Percentiles rank a stretch among this genome's conserved stretches.
Evolutionary conservation across 1,284 basidiomycete species (phyloP).

Genomic region (Ceratobasidium sp.): DNA sequence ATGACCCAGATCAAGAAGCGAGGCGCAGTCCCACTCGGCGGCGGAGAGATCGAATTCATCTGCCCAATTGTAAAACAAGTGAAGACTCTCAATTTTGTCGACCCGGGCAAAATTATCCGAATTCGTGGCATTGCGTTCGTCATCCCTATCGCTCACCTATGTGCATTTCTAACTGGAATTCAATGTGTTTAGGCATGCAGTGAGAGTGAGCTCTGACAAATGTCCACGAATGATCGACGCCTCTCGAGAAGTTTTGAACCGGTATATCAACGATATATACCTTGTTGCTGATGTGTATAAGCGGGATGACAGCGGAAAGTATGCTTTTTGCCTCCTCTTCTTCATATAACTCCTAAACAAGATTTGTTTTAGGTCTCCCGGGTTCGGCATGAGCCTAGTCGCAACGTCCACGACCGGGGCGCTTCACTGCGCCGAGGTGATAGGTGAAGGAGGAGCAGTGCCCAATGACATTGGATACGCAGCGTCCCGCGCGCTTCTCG

Average conservation of each 20-base stretch:
- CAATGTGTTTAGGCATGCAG: slow-evolving; percentile 76
- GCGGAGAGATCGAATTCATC: slow-evolving; percentile 93
- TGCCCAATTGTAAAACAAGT: slow-evolving; percentile 92
- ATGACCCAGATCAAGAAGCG: slow-evolving; percentile 86
- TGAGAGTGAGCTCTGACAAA: slow-evolving; percentile 96
- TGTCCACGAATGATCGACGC: slow-evolving; percentile 98
- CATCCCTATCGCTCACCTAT: slow-evolving; percentile 16
- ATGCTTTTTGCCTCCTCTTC: slow-evolving; percentile 7
- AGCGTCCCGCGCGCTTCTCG: slow-evolving; percentile 82
- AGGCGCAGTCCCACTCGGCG: slow-evolving; percentile 91
- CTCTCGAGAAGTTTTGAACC: slow-evolving; percentile 90
- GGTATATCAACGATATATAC: slow-evolving; percentile 98
- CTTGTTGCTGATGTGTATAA: slow-evolving; percentile 99
- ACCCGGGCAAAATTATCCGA: slow-evolving; percentile 90
- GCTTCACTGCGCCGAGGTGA: slow-evolving; percentile 88
- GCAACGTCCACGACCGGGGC: slow-evolving; percentile 94
- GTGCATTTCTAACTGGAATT: slow-evolving; percentile 16
- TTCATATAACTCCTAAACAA: neutral
- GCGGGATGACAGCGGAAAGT: slow-evolving; percentile 89
- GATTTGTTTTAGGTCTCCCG: slow-evolving; percentile 80
- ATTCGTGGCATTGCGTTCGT: slow-evolving; percentile 96
- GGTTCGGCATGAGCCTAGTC: slow-evolving; percentile 92
- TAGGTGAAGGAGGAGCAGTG: slow-evolving; percentile 81
- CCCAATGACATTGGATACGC: slow-evolving; percentile 93
- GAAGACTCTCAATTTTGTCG: slow-evolving; percentile 92